Conservation (phyloP, 1,284 basidiomycete species). For the Chondrostereum purpureum region DNA sequence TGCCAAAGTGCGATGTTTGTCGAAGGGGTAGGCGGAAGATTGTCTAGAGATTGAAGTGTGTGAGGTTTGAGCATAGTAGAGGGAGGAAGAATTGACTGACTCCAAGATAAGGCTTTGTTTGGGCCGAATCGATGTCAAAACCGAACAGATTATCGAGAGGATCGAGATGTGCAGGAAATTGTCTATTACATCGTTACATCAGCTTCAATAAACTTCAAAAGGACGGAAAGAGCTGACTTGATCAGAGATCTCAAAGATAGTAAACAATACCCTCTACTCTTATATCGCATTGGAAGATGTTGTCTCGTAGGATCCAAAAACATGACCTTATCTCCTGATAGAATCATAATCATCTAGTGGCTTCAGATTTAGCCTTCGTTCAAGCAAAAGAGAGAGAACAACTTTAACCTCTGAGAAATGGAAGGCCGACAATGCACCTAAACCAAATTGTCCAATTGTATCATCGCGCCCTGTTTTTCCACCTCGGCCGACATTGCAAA, state of each 20-base stretch:
- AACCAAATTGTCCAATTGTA: conserved; percentile 4
- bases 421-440: conserved; percentile 1
- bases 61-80: too few species aligned
- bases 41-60: too few species aligned
- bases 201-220: too few species aligned
- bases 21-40: neutral
- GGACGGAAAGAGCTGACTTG: too few species aligned
- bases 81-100: too few species aligned
- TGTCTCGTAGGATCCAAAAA: conserved; percentile 1
- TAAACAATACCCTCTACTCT: too few species aligned
- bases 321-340: neutral
- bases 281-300: too few species aligned
- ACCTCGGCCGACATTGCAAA: conserved; percentile 2
- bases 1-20: neutral
- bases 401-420: conserved; percentile 1
- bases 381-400: too few species aligned
- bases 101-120: neutral
- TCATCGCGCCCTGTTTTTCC: neutral
- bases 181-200: too few species aligned
- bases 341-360: conserved; percentile 1
- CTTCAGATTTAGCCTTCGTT: neutral
- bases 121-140: neutral
- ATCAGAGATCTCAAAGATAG: too few species aligned
- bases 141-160: neutral
- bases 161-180: neutral